phyloP scores from a whole-genome alignment of 176 grass and related monocot species.

The Echinochloa phyllopogon region DNA sequence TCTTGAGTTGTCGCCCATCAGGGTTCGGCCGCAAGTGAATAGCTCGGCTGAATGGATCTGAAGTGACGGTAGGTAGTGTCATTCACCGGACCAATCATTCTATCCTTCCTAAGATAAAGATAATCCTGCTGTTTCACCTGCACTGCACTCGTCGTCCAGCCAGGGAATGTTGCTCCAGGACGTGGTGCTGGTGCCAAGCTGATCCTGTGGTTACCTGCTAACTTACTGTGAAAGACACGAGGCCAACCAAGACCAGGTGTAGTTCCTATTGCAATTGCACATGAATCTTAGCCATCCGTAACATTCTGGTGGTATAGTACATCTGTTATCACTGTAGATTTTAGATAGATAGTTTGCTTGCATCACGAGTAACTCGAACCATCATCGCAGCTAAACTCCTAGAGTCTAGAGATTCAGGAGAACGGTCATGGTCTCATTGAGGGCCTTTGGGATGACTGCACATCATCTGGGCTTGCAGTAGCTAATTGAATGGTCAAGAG shows the following conservation, averaged over 20 bases:
- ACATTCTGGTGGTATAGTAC: neutral
- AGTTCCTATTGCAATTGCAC: neutral
- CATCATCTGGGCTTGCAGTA: neutral
- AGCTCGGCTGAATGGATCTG: slow-evolving; percentile 24
- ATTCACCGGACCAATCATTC: slow-evolving; percentile 21
- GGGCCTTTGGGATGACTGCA: neutral
- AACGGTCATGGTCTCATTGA: neutral
- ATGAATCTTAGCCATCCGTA: neutral
- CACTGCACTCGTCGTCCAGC: neutral
- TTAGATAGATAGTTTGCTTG: neutral
- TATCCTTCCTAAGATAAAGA: neutral
- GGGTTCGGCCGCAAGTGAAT: slow-evolving; percentile 30
- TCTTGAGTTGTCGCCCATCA: slow-evolving; percentile 42
- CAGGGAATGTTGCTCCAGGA: slow-evolving; percentile 7
- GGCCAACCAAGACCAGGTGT: neutral
- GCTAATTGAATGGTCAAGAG: neutral
- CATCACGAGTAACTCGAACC: neutral
- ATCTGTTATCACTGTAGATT: neutral
- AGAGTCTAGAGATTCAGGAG: too few relatives aligned
- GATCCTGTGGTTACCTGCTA: neutral
- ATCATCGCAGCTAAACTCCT: neutral
- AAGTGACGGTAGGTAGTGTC: slow-evolving; percentile 8
- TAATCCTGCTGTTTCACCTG: neutral
- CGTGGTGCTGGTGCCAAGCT: neutral
- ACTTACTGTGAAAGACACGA: neutral